Percentiles rank a stretch among this genome's conserved stretches.
Evolutionary conservation across 1,284 basidiomycete species (phyloP).

Genomic region (Pseudozyma hubeiensis): DNA sequence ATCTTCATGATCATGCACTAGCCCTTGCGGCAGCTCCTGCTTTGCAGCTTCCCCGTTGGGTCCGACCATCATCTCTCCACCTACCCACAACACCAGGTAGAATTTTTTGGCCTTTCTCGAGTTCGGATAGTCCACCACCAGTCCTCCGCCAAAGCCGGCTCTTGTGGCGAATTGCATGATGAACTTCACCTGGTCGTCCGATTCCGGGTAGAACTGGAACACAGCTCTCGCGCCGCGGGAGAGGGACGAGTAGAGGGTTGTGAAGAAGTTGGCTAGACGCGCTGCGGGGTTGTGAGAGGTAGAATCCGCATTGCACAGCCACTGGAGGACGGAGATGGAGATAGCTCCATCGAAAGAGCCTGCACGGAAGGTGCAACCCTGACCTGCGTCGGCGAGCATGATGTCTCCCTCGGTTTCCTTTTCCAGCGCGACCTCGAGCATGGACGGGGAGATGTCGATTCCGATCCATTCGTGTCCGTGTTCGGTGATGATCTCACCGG

Average conservation of each 20-base stretch:
- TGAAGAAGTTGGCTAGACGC: slow-evolving; percentile 92
- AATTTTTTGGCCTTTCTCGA: slow-evolving; percentile 69
- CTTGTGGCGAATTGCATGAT: slow-evolving; percentile 92
- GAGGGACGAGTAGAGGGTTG: slow-evolving; percentile 90
- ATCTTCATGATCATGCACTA: slow-evolving; percentile 54
- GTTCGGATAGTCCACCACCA: slow-evolving; percentile 82
- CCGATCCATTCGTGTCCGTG: slow-evolving; percentile 95
- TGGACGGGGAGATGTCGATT: slow-evolving; percentile 93
- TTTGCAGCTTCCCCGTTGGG: slow-evolving; percentile 50
- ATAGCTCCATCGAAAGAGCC: slow-evolving; percentile 98
- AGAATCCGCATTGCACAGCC: slow-evolving; percentile 97
- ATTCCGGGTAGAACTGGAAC: slow-evolving; percentile 72
- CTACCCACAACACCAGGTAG: slow-evolving; percentile 69
- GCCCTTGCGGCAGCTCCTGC: slow-evolving; percentile 56
- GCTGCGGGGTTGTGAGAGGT: slow-evolving; percentile 91
- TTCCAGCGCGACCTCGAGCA: slow-evolving; percentile 73
- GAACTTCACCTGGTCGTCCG: slow-evolving; percentile 72
- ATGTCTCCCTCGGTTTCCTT: slow-evolving; percentile 66
- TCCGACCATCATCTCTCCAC: slow-evolving; percentile 70
- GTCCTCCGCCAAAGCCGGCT: slow-evolving; percentile 95
- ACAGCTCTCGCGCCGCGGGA: slow-evolving; percentile 92
- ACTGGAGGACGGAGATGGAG: slow-evolving; percentile 97
- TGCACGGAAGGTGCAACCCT: slow-evolving; percentile 80
- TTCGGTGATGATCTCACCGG: slow-evolving; percentile 94
- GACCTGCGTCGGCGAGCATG: slow-evolving; percentile 70